These are phyloP conservation scores for Daedaleopsis sinensis DNA, from an alignment of 768 basidiomycete species.

Conservation along the genomic window DNA sequence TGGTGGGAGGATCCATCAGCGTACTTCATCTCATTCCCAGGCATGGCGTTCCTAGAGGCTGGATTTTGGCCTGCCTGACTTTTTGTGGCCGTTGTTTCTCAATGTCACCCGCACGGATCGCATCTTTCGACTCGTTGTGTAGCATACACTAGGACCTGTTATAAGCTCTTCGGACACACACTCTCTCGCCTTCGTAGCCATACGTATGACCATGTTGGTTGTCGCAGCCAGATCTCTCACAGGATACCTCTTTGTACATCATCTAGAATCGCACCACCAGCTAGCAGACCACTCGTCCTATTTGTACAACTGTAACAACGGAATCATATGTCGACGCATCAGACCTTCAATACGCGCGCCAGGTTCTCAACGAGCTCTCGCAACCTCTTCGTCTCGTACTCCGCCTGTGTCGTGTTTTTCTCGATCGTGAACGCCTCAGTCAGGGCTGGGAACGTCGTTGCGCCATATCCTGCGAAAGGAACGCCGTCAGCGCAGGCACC, in stretches of 20 bases:
- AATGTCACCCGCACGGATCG: no score
- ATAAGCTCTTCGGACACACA: no score
- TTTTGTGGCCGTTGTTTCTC: no score
- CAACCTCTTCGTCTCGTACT: conserved; percentile 63
- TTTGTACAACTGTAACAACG: background rate
- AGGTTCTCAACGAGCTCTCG: conserved; percentile 48
- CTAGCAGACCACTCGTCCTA: background rate
- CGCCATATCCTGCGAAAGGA: conserved; percentile 67
- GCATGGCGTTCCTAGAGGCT: no score
- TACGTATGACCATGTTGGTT: no score
- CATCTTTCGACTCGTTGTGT: no score
- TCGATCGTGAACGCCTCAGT: conserved; percentile 78
- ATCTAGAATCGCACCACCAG: background rate
- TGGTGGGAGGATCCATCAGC: no score
- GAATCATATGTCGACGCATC: background rate
- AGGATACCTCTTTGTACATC: background rate
- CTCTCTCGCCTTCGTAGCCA: no score
- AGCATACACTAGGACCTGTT: no score
- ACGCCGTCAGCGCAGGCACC: background rate
- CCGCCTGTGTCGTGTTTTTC: conserved; percentile 59
- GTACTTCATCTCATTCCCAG: no score
- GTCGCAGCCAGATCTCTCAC: background rate
- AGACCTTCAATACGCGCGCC: conserved; percentile 10
- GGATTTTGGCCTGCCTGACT: no score
- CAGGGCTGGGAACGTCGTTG: conserved; percentile 81